Base-by-base conservation (phyloP, 306 rosid species). In the Elaeagnus macrophylla region DNA sequence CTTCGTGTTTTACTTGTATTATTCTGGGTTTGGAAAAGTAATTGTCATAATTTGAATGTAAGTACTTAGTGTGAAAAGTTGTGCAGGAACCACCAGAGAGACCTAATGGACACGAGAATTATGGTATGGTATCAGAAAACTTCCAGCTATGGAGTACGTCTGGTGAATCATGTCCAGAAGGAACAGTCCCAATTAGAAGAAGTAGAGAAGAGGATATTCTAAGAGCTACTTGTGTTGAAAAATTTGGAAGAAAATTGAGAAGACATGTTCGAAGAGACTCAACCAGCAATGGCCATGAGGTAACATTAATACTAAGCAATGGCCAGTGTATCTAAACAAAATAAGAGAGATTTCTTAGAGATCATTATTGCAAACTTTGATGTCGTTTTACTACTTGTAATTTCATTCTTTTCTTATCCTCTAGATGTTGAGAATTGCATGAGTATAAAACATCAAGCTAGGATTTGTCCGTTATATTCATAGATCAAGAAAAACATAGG, bases 261-360 rank as follows among this genome's bases (percentile, higher is more conserved):
- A 73, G 77, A 35, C 81, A 67, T 61, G 82, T 84, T 61, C 75
- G 84, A 58, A 84, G 99, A 60, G 99, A 93, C 57, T 73, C 96
- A 56, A 70, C 79, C 47, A 86, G 89, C 74, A 82, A 88, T 66
- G 99, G 96, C 13, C 99, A 93, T 39, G 99, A 93, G 99, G 99
- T 93, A 53, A n/a, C n/a, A n/a, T n/a, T n/a, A n/a, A n/a, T n/a
- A n/a, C n/a, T n/a, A n/a, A 86, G 89, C 74, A 82, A 88, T 66
- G 99, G 96, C 13, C 99, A 93, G 99, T n/a, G 99, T 93, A 25
- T 25, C n/a, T 11, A 39, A 55, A 16, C 56, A 25, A 9, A 45
- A 64, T 43, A 63, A 59, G 40, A 47, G 51, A 61, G 14, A 25
- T 25, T 25, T 25, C 4, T 25, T 25, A 25, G 32, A 25, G 32